Conservation (phyloP, 192 early-diverging fungal species). For the Chytriomyces confervae region DNA sequence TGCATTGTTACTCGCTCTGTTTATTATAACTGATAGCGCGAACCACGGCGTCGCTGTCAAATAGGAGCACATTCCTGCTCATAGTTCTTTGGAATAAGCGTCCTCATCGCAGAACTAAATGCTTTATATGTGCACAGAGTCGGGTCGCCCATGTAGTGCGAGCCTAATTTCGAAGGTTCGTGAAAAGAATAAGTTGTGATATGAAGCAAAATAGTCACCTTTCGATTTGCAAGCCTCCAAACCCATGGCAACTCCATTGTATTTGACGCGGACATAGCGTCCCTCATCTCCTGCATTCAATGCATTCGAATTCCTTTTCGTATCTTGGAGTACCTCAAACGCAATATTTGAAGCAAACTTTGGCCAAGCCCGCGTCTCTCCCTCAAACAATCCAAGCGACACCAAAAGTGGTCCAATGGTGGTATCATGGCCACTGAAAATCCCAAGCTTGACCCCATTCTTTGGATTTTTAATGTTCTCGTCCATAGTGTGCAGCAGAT, state of each 20-base stretch:
- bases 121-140: constrained; percentile 23
- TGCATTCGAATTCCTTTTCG: not conserved
- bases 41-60: not conserved
- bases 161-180: not conserved
- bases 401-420: constrained; percentile 29
- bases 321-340: constrained; percentile 24
- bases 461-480: not conserved
- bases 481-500: constrained; percentile 29
- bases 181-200: not conserved
- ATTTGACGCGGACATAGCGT: constrained; percentile 27
- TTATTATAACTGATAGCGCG: no score
- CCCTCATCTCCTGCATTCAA: not conserved
- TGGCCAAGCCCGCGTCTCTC: constrained; percentile 17
- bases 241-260: constrained; percentile 12
- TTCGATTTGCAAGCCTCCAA: not conserved
- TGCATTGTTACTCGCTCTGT: not conserved
- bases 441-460: constrained; percentile 14
- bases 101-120: constrained; percentile 7
- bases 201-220: not conserved
- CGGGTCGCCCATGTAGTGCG: constrained; percentile 25
- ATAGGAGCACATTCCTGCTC: constrained; percentile 7
- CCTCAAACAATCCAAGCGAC: constrained; percentile 1
- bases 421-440: constrained; percentile 38
- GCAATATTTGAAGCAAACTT: constrained; percentile 28
- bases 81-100: not conserved